Evolutionary conservation across 768 basidiomycete genomes (phyloP).

Genomic region (Russula dissimulans): DNA sequence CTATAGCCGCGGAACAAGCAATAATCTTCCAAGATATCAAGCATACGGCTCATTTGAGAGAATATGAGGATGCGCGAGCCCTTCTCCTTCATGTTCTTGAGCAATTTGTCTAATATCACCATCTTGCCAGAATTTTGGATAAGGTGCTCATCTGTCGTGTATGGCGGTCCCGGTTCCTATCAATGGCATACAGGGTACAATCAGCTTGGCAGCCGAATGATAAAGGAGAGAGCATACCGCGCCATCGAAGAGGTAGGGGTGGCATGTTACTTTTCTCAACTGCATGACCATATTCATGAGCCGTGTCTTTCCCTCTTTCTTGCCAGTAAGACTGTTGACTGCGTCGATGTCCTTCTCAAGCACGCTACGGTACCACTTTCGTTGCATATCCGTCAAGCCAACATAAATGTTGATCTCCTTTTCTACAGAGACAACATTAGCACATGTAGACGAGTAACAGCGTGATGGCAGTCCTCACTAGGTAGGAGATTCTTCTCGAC

Average conservation of each 20-base stretch:
- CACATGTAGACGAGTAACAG: background rate
- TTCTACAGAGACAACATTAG: slow-evolving; percentile 37
- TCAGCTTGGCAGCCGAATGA: background rate
- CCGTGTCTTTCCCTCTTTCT: slow-evolving; percentile 97
- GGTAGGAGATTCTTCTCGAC: slow-evolving; percentile 95
- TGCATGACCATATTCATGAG: slow-evolving; percentile 99
- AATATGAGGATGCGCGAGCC: slow-evolving; percentile 96
- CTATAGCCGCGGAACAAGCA: slow-evolving; percentile 86
- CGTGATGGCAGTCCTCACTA: slow-evolving; percentile 37
- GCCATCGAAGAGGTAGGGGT: slow-evolving; percentile 89
- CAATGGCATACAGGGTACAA: background rate
- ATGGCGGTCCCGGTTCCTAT: slow-evolving; percentile 94
- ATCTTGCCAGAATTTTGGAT: slow-evolving; percentile 94
- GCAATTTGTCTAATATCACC: slow-evolving; percentile 92
- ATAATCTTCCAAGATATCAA: slow-evolving; percentile 96
- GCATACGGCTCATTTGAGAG: slow-evolving; percentile 98
- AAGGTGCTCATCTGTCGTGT: slow-evolving; percentile 96
- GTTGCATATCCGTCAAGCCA: slow-evolving; percentile 93
- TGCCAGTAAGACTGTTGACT: slow-evolving; percentile 90
- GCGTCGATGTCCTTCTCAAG: slow-evolving; percentile 98
- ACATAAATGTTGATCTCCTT: slow-evolving; percentile 99
- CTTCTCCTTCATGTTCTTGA: slow-evolving; percentile 78
- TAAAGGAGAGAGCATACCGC: slow-evolving; percentile 42
- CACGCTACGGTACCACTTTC: slow-evolving; percentile 95
- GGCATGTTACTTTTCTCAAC: slow-evolving; percentile 82